phyloP scores from a whole-genome alignment of 164 flowering plant genomes.

The Stephania japonica region DNA sequence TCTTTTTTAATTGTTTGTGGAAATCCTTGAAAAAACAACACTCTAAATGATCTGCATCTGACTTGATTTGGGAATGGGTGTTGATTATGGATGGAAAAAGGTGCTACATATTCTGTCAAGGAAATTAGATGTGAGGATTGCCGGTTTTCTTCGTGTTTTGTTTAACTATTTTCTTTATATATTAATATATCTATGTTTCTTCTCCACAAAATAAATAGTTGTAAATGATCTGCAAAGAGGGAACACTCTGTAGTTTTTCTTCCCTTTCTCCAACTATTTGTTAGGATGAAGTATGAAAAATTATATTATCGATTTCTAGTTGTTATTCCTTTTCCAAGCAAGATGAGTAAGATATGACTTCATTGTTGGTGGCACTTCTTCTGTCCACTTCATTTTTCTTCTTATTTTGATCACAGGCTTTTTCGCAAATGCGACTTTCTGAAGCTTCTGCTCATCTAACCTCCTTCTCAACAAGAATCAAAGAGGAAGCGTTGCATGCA shows the following conservation, averaged over 20 bases:
- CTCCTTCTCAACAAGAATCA: constrained; percentile 76
- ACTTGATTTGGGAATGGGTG: too few relatives aligned
- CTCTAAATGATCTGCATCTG: background rate
- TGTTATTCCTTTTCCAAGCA: background rate
- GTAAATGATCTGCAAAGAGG: background rate
- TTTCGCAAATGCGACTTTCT: constrained; percentile 93
- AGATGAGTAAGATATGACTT: background rate
- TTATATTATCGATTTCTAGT: background rate
- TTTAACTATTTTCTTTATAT: too few relatives aligned
- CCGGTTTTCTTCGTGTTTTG: too few relatives aligned
- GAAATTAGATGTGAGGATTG: too few relatives aligned
- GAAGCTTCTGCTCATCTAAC: constrained; percentile 95
- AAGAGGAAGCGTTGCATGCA: constrained; percentile 55
- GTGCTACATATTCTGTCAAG: too few relatives aligned
- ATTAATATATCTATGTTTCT: too few relatives aligned
- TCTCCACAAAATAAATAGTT: background rate
- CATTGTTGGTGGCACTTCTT: background rate
- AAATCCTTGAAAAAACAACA: background rate
- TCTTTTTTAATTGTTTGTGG: background rate
- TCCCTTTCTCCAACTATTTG: background rate
- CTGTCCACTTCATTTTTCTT: background rate
- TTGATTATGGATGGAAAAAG: too few relatives aligned
- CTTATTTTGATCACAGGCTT: constrained; percentile 48
- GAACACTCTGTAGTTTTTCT: background rate
- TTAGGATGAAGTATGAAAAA: background rate